Evolutionary conservation across 306 rosid species (phyloP), one percentile per base, ranked within the genome.

Genomic region (Sphenostylis stenocarpa): DNA sequence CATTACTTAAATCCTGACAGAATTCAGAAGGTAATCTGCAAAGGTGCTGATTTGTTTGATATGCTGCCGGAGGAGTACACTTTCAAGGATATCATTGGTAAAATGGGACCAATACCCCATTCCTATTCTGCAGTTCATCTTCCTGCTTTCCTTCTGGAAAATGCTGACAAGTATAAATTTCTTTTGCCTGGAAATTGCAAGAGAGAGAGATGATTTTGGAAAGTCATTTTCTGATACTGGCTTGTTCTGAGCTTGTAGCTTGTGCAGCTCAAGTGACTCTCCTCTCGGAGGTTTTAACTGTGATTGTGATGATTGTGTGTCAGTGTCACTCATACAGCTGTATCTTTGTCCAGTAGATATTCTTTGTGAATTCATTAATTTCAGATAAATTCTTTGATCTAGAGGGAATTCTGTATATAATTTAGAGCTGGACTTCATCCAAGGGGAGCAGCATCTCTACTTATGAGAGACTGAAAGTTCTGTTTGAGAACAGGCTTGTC

Each of bases 51-150:
- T 84, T 80, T 95, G 38, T 95, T 92, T 44, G 99, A 95, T 73
- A 95, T 95, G 99, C 91, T 95, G 55, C 99, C 99, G 0, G 99
- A 95, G 81, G 99, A 95, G 82, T 95, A 95, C 87, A 92, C 94
- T 31, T 95, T 95, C 89, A 92, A 79, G 87, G 99, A 92, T 61
- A 95, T 95, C 65, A 92, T 95, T 8, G 92, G 99, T 56, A 95
- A 95, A 88, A 89, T 95, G 99, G 99, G 99, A 39, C 96, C 99
- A 1, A 89, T 95, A 83, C 98, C 99, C 43, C 99, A 87, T 84
- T 90, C 99, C 47, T 92, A 78, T 83, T 95, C 99, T 38, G 99
- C 97, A 14, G 99, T 95, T 77, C 96, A 95, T 85, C 93, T 95
- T 53, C 99, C 99, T 17, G 88, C 99, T 16, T 88, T 80, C 79